Evolutionary conservation across 2,329 filamentous ascomycete genomes (phyloP), one percentile per base, ranked within the genome.

Genomic region (Juglanconis oblonga): DNA sequence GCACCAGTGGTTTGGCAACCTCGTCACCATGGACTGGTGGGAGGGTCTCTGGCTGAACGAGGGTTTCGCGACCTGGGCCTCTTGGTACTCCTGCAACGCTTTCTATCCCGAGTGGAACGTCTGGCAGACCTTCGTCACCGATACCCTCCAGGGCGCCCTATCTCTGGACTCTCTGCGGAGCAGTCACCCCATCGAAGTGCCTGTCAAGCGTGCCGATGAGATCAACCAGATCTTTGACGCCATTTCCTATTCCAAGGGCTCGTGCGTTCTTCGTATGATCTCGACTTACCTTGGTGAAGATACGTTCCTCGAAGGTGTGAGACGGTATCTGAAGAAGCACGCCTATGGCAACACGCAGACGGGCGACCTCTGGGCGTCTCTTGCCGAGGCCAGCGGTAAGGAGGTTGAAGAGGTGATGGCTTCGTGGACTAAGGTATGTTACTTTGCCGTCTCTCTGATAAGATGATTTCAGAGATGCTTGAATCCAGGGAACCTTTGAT

Each of bases 61-160:
- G 74, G 91, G 91, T 40, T 96, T 96, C 68, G 91, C 91, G 44
- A 96, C 91, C 44, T 95, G 91, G 93, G 90, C 62, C 89, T 92
- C 91, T 56, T 78, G 70, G 76, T 95, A 95, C 77, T 92, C 91
- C 48, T 96, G 92, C 82, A 94, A 98, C 73, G 84, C 85, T 60
- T 97, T 98, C 80, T 98, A 93, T 76, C 94, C 94, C 8, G 94
- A 98, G 75, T 98, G 94, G 94, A 96, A 96, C 76, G 92, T 98
- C 13, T 98, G 94, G 94, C 87, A 98, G 75, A 89, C 87, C 33
- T 98, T 97, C 73, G 93, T 98, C 59, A 93, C 91, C 36, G 93
- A 97, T 71, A 96, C 91, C 69, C 83, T 98, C 59, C 92, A 96
- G 72, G 88, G 90, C 64, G 94, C 94, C 2, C 81, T 98, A 42